Base-by-base conservation (phyloP, 306 rosid species). In the Vigna radiata region DNA sequence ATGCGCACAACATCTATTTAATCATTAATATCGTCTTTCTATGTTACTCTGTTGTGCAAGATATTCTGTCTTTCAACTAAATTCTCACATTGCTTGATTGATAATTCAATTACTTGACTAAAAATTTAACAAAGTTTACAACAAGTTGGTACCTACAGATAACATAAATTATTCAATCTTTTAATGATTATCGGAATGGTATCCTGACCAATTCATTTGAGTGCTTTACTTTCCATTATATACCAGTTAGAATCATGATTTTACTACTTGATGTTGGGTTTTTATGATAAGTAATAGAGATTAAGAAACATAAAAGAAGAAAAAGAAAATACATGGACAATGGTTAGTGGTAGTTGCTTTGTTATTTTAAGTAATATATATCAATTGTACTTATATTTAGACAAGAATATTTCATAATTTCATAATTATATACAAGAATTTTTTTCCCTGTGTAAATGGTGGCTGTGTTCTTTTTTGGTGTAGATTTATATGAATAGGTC, bases 141-240 rank as follows among this genome's bases (percentile, higher is more conserved):
- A 68, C 74, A 77, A 81, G 81, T 79, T 78, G 86, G 81, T 63
- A 31, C 76, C 70, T 47, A 39, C 58, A 49, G 86, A 85, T 82
- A 82, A 85, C 72, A 54, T 81, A 74, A 54, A 81, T 39, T 78
- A 85, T 47, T 68, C 68, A 63, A 27, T 49, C 50, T 63, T 5
- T 60, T 71, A 53, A 66, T 76, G 48, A 82, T 85, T 64, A 75
- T 69, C 69, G 56, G 77, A 72, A 83, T 70, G 72, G 79, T 70
- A 75, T 82, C 86, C 50, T 70, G 77, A 59, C 77, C 72, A 79
- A 41, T 76, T 58, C 67, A 53, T 82, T 79, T 76, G 56, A 79
- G 88, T 82, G 86, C 77, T 66, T 70, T 70, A 56, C 70, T 85
- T 75, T 82, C 79, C 49, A 83, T 77, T 77, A 68, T 81, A 66